These are phyloP conservation scores for Ramalina peruviana DNA, from an alignment of 495 filamentous ascomycete species.

Conservation along the genomic window DNA sequence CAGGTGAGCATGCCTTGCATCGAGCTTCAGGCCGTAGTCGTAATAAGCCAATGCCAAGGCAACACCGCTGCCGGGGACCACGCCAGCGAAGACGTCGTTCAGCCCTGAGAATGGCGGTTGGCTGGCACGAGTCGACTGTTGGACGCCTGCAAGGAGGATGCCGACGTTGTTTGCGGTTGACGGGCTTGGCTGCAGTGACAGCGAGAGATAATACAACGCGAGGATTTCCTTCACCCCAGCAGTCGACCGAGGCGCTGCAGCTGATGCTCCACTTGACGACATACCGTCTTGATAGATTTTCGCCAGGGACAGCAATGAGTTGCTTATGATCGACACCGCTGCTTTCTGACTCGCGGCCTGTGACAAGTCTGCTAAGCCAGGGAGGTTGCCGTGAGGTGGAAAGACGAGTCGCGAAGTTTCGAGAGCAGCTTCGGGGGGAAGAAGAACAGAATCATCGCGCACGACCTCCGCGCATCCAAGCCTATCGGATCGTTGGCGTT, in stretches of 20 bases:
- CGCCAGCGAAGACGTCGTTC: slow-evolving; percentile 53
- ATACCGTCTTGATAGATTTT: slow-evolving; percentile 99
- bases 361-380: slow-evolving; percentile 64
- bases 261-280: slow-evolving; percentile 53
- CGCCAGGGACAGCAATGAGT: slow-evolving; percentile 83
- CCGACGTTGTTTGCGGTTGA: slow-evolving; percentile 98
- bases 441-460: slow-evolving; percentile 50
- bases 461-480: slow-evolving; percentile 14
- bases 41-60: slow-evolving; percentile 87
- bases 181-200: slow-evolving; percentile 89
- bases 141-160: slow-evolving; percentile 86
- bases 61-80: slow-evolving; percentile 74
- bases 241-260: slow-evolving; percentile 43
- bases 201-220: slow-evolving; percentile 87
- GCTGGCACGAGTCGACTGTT: slow-evolving; percentile 47
- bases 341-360: slow-evolving; percentile 63
- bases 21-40: slow-evolving; percentile 75
- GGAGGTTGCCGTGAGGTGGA: slow-evolving; percentile 59
- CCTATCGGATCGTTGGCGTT: slow-evolving; percentile 21
- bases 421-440: slow-evolving; percentile 73
- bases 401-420: slow-evolving; percentile 80
- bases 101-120: slow-evolving; percentile 23
- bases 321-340: slow-evolving; percentile 86
- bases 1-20: slow-evolving; percentile 86
- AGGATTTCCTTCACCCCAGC: slow-evolving; percentile 85